Evolutionary conservation across 352 stramenopile species (phyloP), one percentile per base, ranked within the genome.

Genomic region (Phytophthora hybrid): DNA sequence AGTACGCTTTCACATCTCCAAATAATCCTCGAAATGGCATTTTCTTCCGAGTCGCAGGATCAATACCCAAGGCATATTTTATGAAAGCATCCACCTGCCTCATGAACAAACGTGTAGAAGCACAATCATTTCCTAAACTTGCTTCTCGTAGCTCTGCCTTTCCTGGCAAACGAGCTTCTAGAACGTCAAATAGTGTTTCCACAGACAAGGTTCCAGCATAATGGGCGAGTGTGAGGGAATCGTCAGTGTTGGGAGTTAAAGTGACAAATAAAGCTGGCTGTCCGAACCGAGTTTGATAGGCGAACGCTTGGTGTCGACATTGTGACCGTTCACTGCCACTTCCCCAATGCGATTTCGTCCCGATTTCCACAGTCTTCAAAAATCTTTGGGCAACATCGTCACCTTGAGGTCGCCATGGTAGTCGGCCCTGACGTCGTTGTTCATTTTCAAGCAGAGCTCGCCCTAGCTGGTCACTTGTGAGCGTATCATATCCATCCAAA

Each of bases 231-330:
- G 13, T 26, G 34, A 23, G 6, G 8, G 44, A 23, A 14, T 21
- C n/a, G 14, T 52, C 44, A n/a, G 16, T 52, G n/a, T 52, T 52
- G 2, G 51, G 34, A 41, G 64, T 71, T n/a, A 71, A 23, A 1
- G 56, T 71, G 5, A 71, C 8, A n/a, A 65, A 71, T 4, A 71
- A 21, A 0, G 46, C 7, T 4, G 64, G 64, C 18, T 71, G 64
- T 4, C 55, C 64, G 21, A 65, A 65, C 4, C 55, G 31, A 14
- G 34, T 21, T 31, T 71, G 64, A 39, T 63, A 62, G 1, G 55
- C 56, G 47, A 71, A 60, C 4, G 46, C 64, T 9, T 49, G 21
- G 3, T 52, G 46, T 19, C 56, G 21, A 29, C 64, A 71, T 16
- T 60, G 31, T 4, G 56, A 49, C 5, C 55, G 46, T 19, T 71